Evolutionary conservation across 495 filamentous ascomycete species (phyloP).

Genomic region (Aspergillus olivimuriae): DNA sequence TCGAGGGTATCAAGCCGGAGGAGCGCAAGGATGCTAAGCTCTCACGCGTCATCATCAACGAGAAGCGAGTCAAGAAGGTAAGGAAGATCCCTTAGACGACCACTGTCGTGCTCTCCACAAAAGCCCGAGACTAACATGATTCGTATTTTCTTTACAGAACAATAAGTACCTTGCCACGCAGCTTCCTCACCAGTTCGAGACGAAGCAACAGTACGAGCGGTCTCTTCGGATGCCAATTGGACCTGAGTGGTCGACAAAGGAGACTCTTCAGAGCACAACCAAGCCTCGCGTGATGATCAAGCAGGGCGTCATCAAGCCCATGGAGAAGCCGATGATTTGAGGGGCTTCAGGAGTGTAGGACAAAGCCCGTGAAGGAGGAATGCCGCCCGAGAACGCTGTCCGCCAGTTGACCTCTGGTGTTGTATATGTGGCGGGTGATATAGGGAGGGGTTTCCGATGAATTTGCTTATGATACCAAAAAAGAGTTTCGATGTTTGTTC

Average conservation of each 20-base stretch:
- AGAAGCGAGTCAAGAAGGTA: slow-evolving; percentile 89
- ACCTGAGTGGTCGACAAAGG: slow-evolving; percentile 91
- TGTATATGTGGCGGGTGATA: no score
- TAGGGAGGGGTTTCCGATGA: no score
- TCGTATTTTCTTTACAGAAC: slow-evolving; percentile 49
- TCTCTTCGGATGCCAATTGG: slow-evolving; percentile 81
- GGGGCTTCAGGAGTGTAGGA: no score
- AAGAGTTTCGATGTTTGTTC: no score
- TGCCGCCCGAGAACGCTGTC: no score
- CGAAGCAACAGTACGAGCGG: slow-evolving; percentile 81
- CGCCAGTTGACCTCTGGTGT: not conserved
- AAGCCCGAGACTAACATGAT: slow-evolving; percentile 21
- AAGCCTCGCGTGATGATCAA: slow-evolving; percentile 91
- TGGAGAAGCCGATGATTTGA: slow-evolving; percentile 71
- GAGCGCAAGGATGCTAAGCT: slow-evolving; percentile 77
- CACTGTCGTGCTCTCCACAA: not conserved
- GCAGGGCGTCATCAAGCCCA: slow-evolving; percentile 83
- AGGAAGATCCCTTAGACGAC: slow-evolving; percentile 11
- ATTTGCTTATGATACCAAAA: no score
- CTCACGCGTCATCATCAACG: slow-evolving; percentile 81
- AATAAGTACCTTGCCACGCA: slow-evolving; percentile 74
- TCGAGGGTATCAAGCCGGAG: slow-evolving; percentile 70
- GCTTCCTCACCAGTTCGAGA: slow-evolving; percentile 85
- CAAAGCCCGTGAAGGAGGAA: no score
- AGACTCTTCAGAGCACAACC: slow-evolving; percentile 80